phyloP scores from a whole-genome alignment of 2,329 filamentous ascomycete species.

The Periconia macrospinosa region DNA sequence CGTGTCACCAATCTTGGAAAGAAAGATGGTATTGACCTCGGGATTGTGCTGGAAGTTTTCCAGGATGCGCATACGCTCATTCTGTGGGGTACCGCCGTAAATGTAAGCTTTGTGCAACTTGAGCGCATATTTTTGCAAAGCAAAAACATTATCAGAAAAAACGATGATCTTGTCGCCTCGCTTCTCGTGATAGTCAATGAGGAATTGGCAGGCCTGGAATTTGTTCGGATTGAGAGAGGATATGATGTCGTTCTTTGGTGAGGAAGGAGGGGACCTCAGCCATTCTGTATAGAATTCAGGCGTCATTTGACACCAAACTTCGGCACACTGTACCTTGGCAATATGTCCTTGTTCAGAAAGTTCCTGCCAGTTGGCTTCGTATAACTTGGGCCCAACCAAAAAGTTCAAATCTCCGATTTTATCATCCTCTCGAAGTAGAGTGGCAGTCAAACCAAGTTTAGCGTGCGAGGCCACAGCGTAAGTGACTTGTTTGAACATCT shows the following conservation, averaged over 20 bases:
- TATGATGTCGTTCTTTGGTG: conserved; percentile 68
- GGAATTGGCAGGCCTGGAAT: conserved; percentile 93
- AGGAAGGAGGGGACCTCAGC: conserved; percentile 63
- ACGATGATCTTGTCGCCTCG: conserved; percentile 98
- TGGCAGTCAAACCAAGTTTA: conserved; percentile 92
- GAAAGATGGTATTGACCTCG: conserved; percentile 85
- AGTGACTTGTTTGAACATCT: conserved; percentile 94
- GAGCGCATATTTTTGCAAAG: conserved; percentile 79
- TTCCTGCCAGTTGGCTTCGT: conserved; percentile 99
- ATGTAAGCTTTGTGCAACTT: conserved; percentile 88
- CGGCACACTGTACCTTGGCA: conserved; percentile 93
- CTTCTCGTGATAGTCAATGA: conserved; percentile 97
- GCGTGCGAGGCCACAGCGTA: conserved; percentile 92
- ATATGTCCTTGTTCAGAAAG: conserved; percentile 96
- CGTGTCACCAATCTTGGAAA: conserved; percentile 97
- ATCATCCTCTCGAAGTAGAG: conserved; percentile 92
- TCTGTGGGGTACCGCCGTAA: conserved; percentile 83
- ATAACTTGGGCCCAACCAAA: conserved; percentile 93
- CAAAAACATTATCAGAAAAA: conserved; percentile 96
- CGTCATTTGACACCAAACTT: conserved; percentile 99
- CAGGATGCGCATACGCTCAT: conserved; percentile 82
- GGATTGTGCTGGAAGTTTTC: conserved; percentile 96
- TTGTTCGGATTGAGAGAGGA: conserved; percentile 98
- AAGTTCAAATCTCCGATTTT: conserved; percentile 98
- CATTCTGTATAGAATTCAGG: conserved; percentile 98